These are phyloP conservation scores for Corinectria fuckeliana DNA, from an alignment of 2,329 filamentous ascomycete species.

Conservation along the genomic window DNA sequence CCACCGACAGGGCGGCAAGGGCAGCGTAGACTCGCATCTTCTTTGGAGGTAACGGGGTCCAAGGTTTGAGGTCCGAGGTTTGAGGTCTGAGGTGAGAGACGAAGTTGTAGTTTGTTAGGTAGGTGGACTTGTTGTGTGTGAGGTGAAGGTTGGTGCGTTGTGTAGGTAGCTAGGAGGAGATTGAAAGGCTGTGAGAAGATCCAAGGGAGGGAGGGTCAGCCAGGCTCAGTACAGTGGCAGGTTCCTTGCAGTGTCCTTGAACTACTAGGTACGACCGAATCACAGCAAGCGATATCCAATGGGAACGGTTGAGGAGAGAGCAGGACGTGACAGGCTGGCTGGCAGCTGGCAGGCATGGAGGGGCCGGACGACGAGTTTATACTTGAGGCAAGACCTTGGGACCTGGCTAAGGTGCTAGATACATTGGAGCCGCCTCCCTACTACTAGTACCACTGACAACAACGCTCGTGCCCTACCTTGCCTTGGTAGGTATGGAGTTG, in stretches of 20 bases:
- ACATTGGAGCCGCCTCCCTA: too few relatives aligned
- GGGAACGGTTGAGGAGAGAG: too few relatives aligned
- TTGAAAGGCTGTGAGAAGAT: not conserved
- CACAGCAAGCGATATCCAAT: too few relatives aligned
- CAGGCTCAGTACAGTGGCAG: not conserved
- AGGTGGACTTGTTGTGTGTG: not conserved
- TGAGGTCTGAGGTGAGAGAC: not conserved
- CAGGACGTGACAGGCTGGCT: too few relatives aligned
- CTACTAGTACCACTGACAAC: too few relatives aligned
- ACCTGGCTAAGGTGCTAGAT: too few relatives aligned
- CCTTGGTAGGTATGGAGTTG: conserved; percentile 6
- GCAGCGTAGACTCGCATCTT: conserved; percentile 34
- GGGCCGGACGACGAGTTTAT: too few relatives aligned
- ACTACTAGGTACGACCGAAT: not conserved
- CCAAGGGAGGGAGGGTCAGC: not conserved
- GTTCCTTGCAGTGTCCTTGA: not conserved
- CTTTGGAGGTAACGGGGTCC: not conserved
- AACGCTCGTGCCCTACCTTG: too few relatives aligned
- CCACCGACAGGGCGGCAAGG: conserved; percentile 37
- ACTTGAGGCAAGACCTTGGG: too few relatives aligned
- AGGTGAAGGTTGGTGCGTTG: not conserved
- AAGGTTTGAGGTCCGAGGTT: not conserved
- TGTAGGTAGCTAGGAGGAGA: not conserved
- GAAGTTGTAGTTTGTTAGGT: not conserved
- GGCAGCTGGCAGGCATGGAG: too few relatives aligned